Base-by-base conservation (phyloP, 2,329 filamentous ascomycete genomes). In the Verticillium zaregamsianum region DNA sequence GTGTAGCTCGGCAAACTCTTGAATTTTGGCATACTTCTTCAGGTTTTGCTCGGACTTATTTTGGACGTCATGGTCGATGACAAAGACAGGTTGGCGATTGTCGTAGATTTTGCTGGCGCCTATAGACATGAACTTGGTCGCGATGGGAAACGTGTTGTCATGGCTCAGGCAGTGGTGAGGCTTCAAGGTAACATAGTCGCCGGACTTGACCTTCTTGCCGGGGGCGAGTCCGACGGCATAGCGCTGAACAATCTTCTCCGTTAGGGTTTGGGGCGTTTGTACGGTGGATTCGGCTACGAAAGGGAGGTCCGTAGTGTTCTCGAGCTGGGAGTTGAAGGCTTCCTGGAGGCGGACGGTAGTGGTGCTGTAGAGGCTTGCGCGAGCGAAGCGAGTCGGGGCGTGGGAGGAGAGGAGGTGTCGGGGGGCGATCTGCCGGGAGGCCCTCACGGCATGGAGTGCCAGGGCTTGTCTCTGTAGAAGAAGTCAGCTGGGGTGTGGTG, bases 181-280 rank as follows among this genome's bases (percentile, higher is more conserved):
- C 11, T 28, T n/a, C n/a, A 96, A 81, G 0, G 85, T 90, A 62
- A 97, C 87, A 80, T 95, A 97, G 82, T 97, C 93, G 70, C 93
- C 93, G 4, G 85, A 81, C 69, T 83, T 84, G 69, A 97, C 90
- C 61, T 83, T 80, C 78, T 97, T 96, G 63, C 87, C 91, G 11
- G 86, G 74, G 1, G 90, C 77, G 1, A 97, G 83, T 9, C 88
- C 91, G n/a, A 93, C 82, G 0, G 92, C 84, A 74, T 96, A 89
- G 17, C 83, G 78, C 74, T 97, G 93, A 0, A 97, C 89, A 63
- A 97, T 97, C 81, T 97, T 97, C 74, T 97, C 93, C 3, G 91
- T 95, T 59, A 97, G 77, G 2, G 91, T 97, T 76, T 97, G 93
- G 0, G 91, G 85, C 12, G 14, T 40, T n/a, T 40, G 14, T 12